Base-by-base conservation (phyloP, 306 rosid species). In the Vicia faba region DNA sequence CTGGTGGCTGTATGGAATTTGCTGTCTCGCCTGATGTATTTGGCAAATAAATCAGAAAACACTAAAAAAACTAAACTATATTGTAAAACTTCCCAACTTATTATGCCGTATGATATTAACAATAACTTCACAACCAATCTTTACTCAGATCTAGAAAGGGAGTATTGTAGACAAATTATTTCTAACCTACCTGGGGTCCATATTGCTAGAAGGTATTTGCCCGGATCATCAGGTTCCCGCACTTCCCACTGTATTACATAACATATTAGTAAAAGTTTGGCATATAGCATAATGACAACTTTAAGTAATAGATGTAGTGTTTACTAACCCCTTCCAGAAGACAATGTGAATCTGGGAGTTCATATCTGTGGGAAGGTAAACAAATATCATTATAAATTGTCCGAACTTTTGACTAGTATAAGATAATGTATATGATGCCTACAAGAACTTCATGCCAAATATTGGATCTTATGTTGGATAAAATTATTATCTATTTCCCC, bases 211-310 rank as follows among this genome's bases (percentile, higher is more conserved):
- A 95, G 91, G 84, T 95, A 95, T 48, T 72, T 79, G 81, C 92
- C 84, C 9, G 99, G 99, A 76, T 95, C 99, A 75, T 95, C 99
- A 31, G 86, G 83, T 84, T 95, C 99, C 66, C 97, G 85, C 68
- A 10, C 76, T 40, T 88, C 96, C 86, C 91, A 63, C 80, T 85
- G 86, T 78, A 85, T 85, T 72, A 80, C 46, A 72, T 68, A 69
- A 79, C 29, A 25, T 74, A 31, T 38, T 48, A 40, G 62, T 41
- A 28, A 40, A 60, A 49, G 66, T 68, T 36, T 38, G 63, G 69
- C 48, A 45, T 54, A 48, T 25, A 65, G 39, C 63, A 40, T 11
- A 51, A 59, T 68, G 5, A 55, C 61, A 55, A 55, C 18, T 19
- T 15, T 16, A 46, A 58, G 50, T 28, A 58, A 67, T 51, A 59